phyloP scores from a whole-genome alignment of 345 rosid genomes.

The Citrus cavaleriei region DNA sequence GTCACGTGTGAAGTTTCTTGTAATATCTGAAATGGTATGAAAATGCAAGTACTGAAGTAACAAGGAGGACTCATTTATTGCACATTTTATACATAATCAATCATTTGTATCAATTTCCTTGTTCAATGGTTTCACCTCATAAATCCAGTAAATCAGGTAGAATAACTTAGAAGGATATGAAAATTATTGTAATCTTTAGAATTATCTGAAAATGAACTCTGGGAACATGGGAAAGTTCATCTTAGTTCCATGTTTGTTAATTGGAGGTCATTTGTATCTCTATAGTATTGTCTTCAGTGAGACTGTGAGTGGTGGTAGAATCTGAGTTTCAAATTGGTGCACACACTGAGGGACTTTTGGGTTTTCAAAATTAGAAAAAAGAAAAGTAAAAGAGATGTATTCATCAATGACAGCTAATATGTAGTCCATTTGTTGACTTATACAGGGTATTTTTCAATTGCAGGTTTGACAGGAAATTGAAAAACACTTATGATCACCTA shows the following conservation, averaged over 20 bases:
- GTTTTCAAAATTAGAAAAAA: not conserved
- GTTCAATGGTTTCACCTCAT: not conserved
- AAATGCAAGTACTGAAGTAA: not conserved
- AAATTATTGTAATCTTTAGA: not conserved
- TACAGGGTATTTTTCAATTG: constrained; percentile 18
- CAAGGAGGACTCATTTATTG: not conserved
- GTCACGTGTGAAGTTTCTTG: not conserved
- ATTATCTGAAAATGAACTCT: not conserved
- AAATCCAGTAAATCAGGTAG: not conserved
- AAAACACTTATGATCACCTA: constrained; percentile 83
- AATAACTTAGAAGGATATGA: not conserved
- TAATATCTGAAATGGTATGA: not conserved
- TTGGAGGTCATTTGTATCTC: not conserved
- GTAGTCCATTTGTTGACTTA: not conserved
- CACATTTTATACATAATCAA: not conserved
- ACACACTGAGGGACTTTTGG: not conserved
- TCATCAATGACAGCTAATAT: not conserved
- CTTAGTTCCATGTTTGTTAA: not conserved
- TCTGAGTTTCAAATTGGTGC: not conserved
- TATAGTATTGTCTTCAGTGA: not conserved
- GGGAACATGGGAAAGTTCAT: not conserved
- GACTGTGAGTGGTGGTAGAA: not conserved
- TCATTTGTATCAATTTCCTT: not conserved
- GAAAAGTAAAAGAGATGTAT: not conserved
- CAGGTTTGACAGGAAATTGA: constrained; percentile 95